These are phyloP conservation scores for Chlorella sorokiniana DNA, from an alignment of 139 green algal species.

Conservation along the genomic window DNA sequence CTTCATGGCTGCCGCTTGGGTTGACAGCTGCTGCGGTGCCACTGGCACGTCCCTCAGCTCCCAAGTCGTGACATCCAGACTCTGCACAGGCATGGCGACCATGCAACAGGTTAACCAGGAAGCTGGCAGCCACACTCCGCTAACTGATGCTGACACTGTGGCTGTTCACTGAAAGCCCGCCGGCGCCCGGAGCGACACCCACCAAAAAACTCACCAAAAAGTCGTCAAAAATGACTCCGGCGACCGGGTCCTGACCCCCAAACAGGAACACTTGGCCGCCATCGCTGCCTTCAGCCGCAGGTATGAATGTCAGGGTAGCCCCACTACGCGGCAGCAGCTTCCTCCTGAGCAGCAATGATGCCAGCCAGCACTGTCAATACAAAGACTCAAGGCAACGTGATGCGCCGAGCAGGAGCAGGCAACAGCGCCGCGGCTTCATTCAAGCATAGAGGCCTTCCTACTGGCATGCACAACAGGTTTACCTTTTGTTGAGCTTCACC, in stretches of 20 bases:
- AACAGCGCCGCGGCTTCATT: too few species aligned
- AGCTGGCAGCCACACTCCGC: neutral
- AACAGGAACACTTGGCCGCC: conserved; percentile 59
- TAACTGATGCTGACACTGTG: neutral
- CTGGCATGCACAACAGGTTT: neutral
- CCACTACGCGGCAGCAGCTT: conserved; percentile 56
- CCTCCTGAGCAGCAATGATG: conserved; percentile 37
- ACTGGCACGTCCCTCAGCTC: conserved; percentile 21
- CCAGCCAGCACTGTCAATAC: neutral
- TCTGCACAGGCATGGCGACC: neutral
- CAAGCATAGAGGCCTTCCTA: too few species aligned
- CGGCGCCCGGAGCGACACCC: too few species aligned
- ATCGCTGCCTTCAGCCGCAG: conserved; percentile 11
- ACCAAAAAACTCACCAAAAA: neutral
- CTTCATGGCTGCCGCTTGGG: neutral
- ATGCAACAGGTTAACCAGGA: neutral
- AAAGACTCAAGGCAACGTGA: too few species aligned
- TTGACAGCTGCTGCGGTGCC: conserved; percentile 33
- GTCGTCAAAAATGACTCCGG: conserved; percentile 8
- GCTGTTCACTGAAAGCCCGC: neutral
- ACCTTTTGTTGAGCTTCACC: conserved; percentile 22
- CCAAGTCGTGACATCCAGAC: conserved; percentile 20
- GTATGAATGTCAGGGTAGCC: conserved; percentile 50
- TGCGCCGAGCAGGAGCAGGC: too few species aligned
- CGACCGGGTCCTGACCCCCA: conserved; percentile 59